phyloP scores from a whole-genome alignment of 495 filamentous ascomycete species.

The Penicillium robsamsonii region DNA sequence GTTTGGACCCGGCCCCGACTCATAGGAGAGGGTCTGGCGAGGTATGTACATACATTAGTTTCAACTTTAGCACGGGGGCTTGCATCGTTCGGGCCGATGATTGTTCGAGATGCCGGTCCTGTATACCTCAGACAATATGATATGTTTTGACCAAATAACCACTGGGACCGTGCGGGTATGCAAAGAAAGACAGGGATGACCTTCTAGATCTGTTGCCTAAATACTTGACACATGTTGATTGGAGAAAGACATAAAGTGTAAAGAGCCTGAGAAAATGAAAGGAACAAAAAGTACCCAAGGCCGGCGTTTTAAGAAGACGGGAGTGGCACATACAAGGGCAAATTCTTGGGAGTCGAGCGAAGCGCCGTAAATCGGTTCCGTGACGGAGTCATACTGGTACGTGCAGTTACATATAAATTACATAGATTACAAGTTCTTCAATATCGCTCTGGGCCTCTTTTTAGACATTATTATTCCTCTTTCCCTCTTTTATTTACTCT shows the following conservation, averaged over 20 bases:
- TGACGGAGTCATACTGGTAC: constrained; percentile 12
- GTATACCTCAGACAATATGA: not conserved
- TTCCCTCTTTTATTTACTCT: not conserved
- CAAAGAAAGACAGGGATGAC: not conserved
- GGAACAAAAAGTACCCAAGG: not conserved
- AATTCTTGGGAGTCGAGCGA: constrained; percentile 2
- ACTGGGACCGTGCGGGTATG: constrained; percentile 2
- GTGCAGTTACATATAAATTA: not conserved
- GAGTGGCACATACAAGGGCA: not conserved
- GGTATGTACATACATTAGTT: constrained; percentile 2
- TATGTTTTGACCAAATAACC: not conserved
- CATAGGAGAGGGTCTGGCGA: not conserved
- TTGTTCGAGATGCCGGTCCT: constrained; percentile 4
- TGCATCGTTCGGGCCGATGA: constrained; percentile 10
- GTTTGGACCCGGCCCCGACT: constrained; percentile 9
- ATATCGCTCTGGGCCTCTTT: not conserved
- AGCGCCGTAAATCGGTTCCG: constrained; percentile 21
- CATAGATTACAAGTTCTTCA: constrained; percentile 1
- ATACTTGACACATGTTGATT: not conserved
- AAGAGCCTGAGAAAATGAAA: not conserved
- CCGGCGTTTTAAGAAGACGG: not conserved
- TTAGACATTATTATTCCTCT: constrained; percentile 2
- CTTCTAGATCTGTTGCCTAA: not conserved
- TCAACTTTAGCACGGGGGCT: constrained; percentile 6
- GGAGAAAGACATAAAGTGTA: not conserved